These are phyloP conservation scores for Crithidia acanthocephali DNA, from an alignment of 208 protist species.

Conservation along the genomic window DNA sequence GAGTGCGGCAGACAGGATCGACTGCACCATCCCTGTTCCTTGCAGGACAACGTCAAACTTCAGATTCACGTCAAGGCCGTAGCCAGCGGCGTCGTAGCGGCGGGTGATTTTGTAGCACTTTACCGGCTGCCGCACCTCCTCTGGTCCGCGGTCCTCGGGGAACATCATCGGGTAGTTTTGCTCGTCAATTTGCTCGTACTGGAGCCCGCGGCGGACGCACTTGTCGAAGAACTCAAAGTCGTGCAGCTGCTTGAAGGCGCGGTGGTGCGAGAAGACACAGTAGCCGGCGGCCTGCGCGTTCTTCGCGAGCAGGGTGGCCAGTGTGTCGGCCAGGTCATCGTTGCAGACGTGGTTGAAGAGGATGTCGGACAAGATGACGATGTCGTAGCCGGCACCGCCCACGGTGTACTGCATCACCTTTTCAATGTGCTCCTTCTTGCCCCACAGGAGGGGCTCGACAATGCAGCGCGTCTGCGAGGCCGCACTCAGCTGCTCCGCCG, in stretches of 20 bases:
- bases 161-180: constrained; percentile 90
- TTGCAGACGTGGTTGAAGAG: constrained; percentile 94
- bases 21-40: constrained; percentile 88
- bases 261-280: constrained; percentile 92
- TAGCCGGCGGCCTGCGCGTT: constrained; percentile 66
- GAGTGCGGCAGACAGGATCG: constrained; percentile 84
- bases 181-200: constrained; percentile 79
- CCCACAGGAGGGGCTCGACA: constrained; percentile 86
- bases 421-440: constrained; percentile 74
- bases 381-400: constrained; percentile 68
- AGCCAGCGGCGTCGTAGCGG: constrained; percentile 57
- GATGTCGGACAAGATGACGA: constrained; percentile 91
- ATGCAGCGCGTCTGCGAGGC: constrained; percentile 34
- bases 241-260: constrained; percentile 81
- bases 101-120: constrained; percentile 78
- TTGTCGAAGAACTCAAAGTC: constrained; percentile 91
- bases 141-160: constrained; percentile 84
- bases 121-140: constrained; percentile 77
- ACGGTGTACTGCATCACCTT: constrained; percentile 62
- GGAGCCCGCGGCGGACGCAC: constrained; percentile 70
- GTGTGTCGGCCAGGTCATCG: constrained; percentile 78
- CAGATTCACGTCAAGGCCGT: constrained; percentile 41
- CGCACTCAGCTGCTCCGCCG: constrained; percentile 20
- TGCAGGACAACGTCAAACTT: constrained; percentile 87
- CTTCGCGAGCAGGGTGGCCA: constrained; percentile 50